These are phyloP conservation scores for Musa beccarii DNA, from an alignment of 176 grass and related monocot species.

Conservation along the genomic window DNA sequence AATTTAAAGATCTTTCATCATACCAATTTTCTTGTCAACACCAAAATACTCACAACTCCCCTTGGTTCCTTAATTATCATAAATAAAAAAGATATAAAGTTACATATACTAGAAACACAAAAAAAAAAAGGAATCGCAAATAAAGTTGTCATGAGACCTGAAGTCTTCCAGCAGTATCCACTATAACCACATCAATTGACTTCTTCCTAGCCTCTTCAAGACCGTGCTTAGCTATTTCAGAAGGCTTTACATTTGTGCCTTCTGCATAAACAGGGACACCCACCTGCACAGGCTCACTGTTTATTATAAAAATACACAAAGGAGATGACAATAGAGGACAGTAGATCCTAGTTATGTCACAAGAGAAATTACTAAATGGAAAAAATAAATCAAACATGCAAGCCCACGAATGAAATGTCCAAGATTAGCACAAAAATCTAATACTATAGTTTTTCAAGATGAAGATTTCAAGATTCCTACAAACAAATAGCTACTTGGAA, in stretches of 20 bases:
- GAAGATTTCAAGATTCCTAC: no score
- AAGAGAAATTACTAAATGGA: neutral
- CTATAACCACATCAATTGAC: constrained; percentile 67
- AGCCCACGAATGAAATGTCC: neutral
- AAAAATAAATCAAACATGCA: neutral
- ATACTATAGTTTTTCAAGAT: neutral
- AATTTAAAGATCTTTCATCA: neutral
- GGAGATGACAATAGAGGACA: neutral
- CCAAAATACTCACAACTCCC: neutral
- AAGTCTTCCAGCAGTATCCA: constrained; percentile 90
- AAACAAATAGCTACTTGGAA: no score
- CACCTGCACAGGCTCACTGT: constrained; percentile 25
- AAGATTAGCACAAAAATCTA: neutral
- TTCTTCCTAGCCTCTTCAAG: constrained; percentile 78
- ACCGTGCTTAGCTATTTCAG: constrained; percentile 73
- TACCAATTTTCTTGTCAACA: neutral
- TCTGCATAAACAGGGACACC: constrained; percentile 86
- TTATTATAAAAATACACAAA: neutral
- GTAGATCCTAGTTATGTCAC: neutral
- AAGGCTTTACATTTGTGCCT: constrained; percentile 59
- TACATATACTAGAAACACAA: neutral
- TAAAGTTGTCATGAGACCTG: constrained; percentile 45
- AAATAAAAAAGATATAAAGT: neutral
- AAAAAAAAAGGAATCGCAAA: constrained; percentile 6
- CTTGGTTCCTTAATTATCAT: neutral